These are phyloP conservation scores for Alternaria metachromatica DNA, from an alignment of 2,329 filamentous ascomycete species.

Conservation along the genomic window DNA sequence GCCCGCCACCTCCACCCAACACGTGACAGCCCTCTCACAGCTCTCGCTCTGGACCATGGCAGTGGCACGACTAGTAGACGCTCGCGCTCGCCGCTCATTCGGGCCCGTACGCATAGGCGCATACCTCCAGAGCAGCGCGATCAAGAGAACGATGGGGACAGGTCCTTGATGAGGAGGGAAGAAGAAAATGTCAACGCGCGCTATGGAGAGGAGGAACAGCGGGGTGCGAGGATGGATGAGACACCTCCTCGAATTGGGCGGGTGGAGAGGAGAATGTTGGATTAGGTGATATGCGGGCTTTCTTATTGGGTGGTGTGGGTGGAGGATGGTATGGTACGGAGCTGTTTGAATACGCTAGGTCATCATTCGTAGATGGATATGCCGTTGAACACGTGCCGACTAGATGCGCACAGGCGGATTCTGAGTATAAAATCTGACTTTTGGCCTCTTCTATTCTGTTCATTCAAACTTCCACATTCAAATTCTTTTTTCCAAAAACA, in stretches of 20 bases:
- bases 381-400: neutral
- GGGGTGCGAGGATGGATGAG: conserved; percentile 40
- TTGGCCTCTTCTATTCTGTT: neutral
- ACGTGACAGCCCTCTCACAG: conserved; percentile 4
- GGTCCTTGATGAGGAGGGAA: conserved; percentile 36
- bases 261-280: conserved; percentile 35
- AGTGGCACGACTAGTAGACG: conserved; percentile 19
- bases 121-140: conserved; percentile 32
- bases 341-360: neutral
- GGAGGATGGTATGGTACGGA: neutral
- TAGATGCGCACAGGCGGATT: neutral
- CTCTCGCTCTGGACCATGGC: conserved; percentile 18
- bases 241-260: conserved; percentile 46
- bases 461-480: neutral
- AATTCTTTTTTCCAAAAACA: neutral
- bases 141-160: conserved; percentile 44
- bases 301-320: neutral
- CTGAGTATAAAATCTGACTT: neutral
- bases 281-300: neutral
- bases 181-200: conserved; percentile 24
- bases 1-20: conserved; percentile 3
- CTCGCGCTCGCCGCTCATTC: conserved; percentile 12
- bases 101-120: conserved; percentile 15
- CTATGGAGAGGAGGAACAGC: conserved; percentile 28
- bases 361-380: neutral